phyloP scores from a whole-genome alignment of 176 grass and related monocot species.

The Musa schizocarpa region DNA sequence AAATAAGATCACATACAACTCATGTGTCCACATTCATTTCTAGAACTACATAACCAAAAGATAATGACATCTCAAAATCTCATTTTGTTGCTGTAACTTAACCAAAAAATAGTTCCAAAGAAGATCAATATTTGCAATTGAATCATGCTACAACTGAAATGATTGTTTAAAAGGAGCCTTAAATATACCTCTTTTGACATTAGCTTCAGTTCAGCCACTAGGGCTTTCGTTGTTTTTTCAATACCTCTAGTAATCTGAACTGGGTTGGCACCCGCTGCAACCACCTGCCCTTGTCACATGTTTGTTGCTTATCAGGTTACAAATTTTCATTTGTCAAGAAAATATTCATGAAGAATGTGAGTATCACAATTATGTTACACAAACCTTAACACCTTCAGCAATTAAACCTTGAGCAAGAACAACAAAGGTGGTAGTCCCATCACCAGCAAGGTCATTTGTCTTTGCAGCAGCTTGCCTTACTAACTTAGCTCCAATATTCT shows the following conservation, averaged over 20 bases:
- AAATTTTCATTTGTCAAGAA: neutral
- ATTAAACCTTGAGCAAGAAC: constrained; percentile 95
- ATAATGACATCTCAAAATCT: neutral
- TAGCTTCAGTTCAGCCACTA: constrained; percentile 60
- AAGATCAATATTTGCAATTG: too few relatives aligned
- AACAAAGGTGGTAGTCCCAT: constrained; percentile 88
- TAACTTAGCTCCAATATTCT: constrained; percentile 94
- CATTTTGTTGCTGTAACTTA: neutral
- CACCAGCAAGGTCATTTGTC: constrained; percentile 90
- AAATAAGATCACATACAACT: neutral
- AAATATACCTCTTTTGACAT: constrained; percentile 73
- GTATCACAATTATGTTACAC: neutral
- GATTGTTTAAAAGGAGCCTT: neutral
- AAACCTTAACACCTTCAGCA: constrained; percentile 82
- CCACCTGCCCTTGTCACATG: constrained; percentile 33
- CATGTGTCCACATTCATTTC: neutral
- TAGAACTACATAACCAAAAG: neutral
- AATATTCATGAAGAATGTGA: neutral
- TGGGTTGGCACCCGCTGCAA: constrained; percentile 91
- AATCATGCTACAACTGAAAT: too few relatives aligned
- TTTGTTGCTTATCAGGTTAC: neutral
- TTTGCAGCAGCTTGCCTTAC: constrained; percentile 95
- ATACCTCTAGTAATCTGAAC: constrained; percentile 94
- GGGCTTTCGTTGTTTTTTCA: constrained; percentile 78
- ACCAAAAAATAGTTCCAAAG: neutral